A percentile compares a stretch with the other conserved stretches of the same genome.
Evolutionary conservation across 2,329 filamentous ascomycete species (phyloP).

Genomic region (Albophoma yamanashiensis): DNA sequence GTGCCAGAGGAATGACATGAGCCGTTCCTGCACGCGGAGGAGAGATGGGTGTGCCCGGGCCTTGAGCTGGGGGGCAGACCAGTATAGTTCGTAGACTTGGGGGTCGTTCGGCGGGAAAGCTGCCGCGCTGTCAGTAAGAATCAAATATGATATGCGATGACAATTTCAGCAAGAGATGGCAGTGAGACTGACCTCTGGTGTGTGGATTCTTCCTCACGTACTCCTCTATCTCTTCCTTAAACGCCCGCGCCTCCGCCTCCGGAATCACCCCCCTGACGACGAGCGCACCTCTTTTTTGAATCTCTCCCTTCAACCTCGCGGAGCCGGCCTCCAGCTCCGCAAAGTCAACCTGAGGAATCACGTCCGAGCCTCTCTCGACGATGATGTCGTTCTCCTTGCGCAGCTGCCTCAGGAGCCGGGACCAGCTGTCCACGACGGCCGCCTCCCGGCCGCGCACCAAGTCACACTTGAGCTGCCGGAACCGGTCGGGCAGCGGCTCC

Average conservation of each 20-base stretch:
- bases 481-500: constrained; percentile 41
- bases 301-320: constrained; percentile 29
- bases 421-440: constrained; percentile 36
- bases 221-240: constrained; percentile 53
- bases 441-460: constrained; percentile 39
- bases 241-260: constrained; percentile 48
- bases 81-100: constrained; percentile 67
- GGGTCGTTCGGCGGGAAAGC: constrained; percentile 58
- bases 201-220: constrained; percentile 55
- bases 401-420: constrained; percentile 32
- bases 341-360: constrained; percentile 44
- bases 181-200: constrained; percentile 33
- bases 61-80: constrained; percentile 57
- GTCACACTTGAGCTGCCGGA: constrained; percentile 42
- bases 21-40: constrained; percentile 46
- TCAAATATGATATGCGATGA: background rate
- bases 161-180: background rate
- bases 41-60: constrained; percentile 58
- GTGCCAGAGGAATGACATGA: constrained; percentile 53
- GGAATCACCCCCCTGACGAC: constrained; percentile 58
- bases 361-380: constrained; percentile 28
- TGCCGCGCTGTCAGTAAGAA: constrained; percentile 10
- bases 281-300: constrained; percentile 49
- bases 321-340: constrained; percentile 29
- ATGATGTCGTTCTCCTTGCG: constrained; percentile 36